phyloP scores from a whole-genome alignment of 148 eudicot genomes.

The Spergularia bocconei region DNA sequence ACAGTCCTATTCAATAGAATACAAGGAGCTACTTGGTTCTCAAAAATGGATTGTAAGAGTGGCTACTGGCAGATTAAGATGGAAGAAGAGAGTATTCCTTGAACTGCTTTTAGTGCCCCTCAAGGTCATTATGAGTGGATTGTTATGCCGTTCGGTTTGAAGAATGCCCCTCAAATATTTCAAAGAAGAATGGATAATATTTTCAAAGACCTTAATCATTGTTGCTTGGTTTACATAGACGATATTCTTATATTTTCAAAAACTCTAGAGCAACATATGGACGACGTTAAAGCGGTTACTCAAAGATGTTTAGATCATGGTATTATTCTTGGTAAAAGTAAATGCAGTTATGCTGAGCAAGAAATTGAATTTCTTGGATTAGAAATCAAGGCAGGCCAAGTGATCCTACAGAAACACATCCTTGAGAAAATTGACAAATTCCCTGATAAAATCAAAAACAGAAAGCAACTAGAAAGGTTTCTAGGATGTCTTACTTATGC shows the following conservation, averaged over 20 bases:
- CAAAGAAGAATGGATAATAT: slow-evolving; percentile 10
- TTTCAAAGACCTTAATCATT: not conserved
- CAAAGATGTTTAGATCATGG: not conserved
- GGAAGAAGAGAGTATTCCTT: not conserved
- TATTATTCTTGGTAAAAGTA: not conserved
- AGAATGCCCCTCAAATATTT: not conserved
- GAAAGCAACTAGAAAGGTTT: too few relatives aligned
- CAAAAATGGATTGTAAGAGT: not conserved
- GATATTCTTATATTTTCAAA: slow-evolving; percentile 3
- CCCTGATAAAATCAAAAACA: too few relatives aligned
- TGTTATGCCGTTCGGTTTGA: not conserved
- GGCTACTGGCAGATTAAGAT: slow-evolving; percentile 1
- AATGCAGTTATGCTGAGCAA: not conserved
- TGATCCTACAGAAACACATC: too few relatives aligned
- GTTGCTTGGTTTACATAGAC: not conserved
- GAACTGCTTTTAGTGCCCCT: slow-evolving; percentile 1
- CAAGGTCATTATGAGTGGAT: not conserved
- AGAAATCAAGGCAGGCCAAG: too few relatives aligned
- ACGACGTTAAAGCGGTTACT: not conserved
- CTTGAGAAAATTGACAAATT: too few relatives aligned
- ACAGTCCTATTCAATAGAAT: not conserved
- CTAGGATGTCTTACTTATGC: too few relatives aligned
- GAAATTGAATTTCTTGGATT: not conserved
- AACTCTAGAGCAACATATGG: not conserved
- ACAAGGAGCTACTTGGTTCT: not conserved